These are phyloP conservation scores for Leucocoprinus leucothites DNA, from an alignment of 768 basidiomycete genomes.

Conservation along the genomic window DNA sequence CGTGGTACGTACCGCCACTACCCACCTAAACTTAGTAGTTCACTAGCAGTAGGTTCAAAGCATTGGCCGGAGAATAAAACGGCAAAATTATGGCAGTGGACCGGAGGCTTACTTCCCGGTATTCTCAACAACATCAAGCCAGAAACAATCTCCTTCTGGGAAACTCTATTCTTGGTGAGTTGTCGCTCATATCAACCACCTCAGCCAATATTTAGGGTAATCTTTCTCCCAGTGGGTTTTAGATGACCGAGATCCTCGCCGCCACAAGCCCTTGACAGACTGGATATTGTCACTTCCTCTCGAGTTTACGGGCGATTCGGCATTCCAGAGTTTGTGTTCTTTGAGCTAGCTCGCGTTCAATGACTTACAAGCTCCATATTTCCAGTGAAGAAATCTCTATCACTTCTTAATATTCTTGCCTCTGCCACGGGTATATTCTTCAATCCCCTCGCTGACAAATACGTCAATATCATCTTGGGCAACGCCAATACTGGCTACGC, in stretches of 20 bases:
- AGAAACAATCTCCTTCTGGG: slow-evolving; percentile 80
- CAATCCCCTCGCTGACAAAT: slow-evolving; percentile 61
- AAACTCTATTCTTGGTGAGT: slow-evolving; percentile 56
- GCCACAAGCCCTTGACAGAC: slow-evolving; percentile 66
- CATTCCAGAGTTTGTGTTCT: slow-evolving; percentile 64
- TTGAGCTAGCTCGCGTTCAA: not conserved
- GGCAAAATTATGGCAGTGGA: slow-evolving; percentile 71
- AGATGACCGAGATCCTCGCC: slow-evolving; percentile 74
- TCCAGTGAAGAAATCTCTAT: slow-evolving; percentile 74
- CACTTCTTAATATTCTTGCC: slow-evolving; percentile 62
- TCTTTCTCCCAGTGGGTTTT: slow-evolving; percentile 42
- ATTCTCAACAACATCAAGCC: slow-evolving; percentile 79
- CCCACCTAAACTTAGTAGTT: not conserved
- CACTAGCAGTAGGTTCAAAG: slow-evolving; percentile 57
- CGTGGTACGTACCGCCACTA: slow-evolving; percentile 47
- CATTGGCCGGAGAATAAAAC: slow-evolving; percentile 67
- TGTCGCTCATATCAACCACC: not conserved
- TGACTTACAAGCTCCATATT: slow-evolving; percentile 4
- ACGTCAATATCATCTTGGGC: slow-evolving; percentile 66
- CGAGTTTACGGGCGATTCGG: slow-evolving; percentile 83
- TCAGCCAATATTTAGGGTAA: not conserved
- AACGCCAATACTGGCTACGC: slow-evolving; percentile 83
- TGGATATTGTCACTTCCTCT: slow-evolving; percentile 76
- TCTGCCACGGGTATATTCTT: slow-evolving; percentile 67
- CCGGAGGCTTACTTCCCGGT: slow-evolving; percentile 51